A percentile compares a stretch with the other conserved stretches of the same genome.
These are phyloP conservation scores for Emydomyces testavorans DNA, from an alignment of 2,329 filamentous ascomycete species.

Conservation along the genomic window DNA sequence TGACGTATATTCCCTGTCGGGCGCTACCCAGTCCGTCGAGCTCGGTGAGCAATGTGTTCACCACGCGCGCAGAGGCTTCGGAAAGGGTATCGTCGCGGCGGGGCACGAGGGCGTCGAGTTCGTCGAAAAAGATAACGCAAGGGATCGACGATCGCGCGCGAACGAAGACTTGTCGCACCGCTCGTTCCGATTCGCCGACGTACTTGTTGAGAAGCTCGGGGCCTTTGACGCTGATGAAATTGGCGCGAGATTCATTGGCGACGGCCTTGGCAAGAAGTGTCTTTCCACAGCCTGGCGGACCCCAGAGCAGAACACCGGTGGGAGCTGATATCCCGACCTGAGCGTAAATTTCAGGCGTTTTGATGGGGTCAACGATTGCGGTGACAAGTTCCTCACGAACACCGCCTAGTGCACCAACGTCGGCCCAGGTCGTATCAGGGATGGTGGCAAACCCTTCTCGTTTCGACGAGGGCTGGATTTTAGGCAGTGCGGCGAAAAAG, in stretches of 20 bases:
- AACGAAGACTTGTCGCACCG: slow-evolving; percentile 81
- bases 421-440: slow-evolving; percentile 81
- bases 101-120: slow-evolving; percentile 85
- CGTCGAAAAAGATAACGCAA: slow-evolving; percentile 96
- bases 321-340: slow-evolving; percentile 67
- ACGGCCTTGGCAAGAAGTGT: slow-evolving; percentile 93
- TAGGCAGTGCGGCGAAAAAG: slow-evolving; percentile 62
- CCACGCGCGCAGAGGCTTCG: slow-evolving; percentile 76
- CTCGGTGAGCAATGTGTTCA: slow-evolving; percentile 90
- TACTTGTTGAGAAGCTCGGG: slow-evolving; percentile 96
- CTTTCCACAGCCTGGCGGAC: slow-evolving; percentile 92
- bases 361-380: slow-evolving; percentile 84
- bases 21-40: slow-evolving; percentile 68
- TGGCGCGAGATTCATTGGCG: slow-evolving; percentile 87
- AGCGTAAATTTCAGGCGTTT: slow-evolving; percentile 63
- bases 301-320: slow-evolving; percentile 87
- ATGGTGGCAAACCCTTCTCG: slow-evolving; percentile 92
- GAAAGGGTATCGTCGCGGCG: slow-evolving; percentile 65
- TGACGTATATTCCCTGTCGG: slow-evolving; percentile 79
- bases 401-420: slow-evolving; percentile 74
- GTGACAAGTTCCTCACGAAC: slow-evolving; percentile 71
- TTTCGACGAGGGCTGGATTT: slow-evolving; percentile 68
- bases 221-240: slow-evolving; percentile 96
- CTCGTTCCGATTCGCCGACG: slow-evolving; percentile 89
- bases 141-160: slow-evolving; percentile 76